Base-by-base conservation (phyloP, 2,329 filamentous ascomycete genomes). In the Ascosphaera aggregata region DNA sequence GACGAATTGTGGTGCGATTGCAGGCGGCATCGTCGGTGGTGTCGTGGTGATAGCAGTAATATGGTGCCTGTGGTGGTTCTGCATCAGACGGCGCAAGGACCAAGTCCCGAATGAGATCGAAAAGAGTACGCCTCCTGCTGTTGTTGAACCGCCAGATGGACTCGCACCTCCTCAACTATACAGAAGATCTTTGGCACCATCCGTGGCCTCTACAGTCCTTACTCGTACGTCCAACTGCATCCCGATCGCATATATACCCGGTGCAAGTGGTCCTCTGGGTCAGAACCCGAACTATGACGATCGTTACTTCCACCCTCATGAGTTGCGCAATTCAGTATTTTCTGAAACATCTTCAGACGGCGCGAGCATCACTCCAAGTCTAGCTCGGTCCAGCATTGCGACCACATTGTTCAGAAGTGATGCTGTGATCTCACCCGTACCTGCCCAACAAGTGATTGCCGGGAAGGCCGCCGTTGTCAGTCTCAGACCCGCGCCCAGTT, bases 141-240 rank as follows among this genome's bases (percentile, higher is more conserved):
- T 64, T 47, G 11, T 7, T 7, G 5, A 5, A 27, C 22, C 5
- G 22, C 22, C 22, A 27, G 60, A 63, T 46, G 56, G 66, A 45
- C 67, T 71, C 48, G 66, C 74, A 46, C 22, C 22, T 7, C 22
- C 22, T 11, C 22, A 27, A 11, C 22, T 11, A 11, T 11, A 27
- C 22, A 68, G 84, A 48, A 71, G 78, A 40, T 89, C 85, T 9
- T 80, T 80, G n/a, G 76, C 86, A 40, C 71, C 78, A 50, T 95
- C 86, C 9, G 82, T 98, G 53, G 89, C 89, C 13, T 94, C 85
- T 8, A 95, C 86, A 18, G 84, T 95, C 42, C 70, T 94, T 43
- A 95, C 89, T 15, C 76, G 89, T 44, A 89, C 89, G 37, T 95
- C 89, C 51, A 98, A 98, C 63, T 86, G 98, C 54, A 98, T 98